These are phyloP conservation scores for Pestalotiopsis sp. DNA, from an alignment of 2,329 filamentous ascomycete species.

Conservation along the genomic window DNA sequence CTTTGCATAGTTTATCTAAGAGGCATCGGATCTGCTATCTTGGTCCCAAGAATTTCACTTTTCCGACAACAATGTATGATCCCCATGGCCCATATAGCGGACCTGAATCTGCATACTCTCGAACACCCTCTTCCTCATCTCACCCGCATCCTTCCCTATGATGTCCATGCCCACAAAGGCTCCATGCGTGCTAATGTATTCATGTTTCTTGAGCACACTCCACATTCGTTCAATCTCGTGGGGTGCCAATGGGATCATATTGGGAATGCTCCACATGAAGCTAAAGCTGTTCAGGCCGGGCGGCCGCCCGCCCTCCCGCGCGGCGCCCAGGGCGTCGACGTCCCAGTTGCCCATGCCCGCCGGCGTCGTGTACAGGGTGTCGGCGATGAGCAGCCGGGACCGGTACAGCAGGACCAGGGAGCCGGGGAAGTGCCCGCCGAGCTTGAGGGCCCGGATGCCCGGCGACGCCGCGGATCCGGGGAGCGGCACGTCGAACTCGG, in stretches of 20 bases:
- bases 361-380: constrained; percentile 74
- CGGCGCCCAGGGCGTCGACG: constrained; percentile 39
- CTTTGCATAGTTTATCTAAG: background rate
- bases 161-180: constrained; percentile 68
- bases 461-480: constrained; percentile 29
- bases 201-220: constrained; percentile 60
- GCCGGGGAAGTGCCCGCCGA: constrained; percentile 80
- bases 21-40: background rate
- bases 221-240: constrained; percentile 69
- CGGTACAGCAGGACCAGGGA: constrained; percentile 68
- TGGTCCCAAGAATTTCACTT: background rate
- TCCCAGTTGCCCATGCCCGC: constrained; percentile 52
- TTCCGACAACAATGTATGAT: constrained; percentile 40
- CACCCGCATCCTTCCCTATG: constrained; percentile 37
- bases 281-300: constrained; percentile 55
- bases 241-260: constrained; percentile 71
- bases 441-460: constrained; percentile 65
- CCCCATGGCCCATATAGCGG: constrained; percentile 46
- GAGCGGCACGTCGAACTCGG: constrained; percentile 38
- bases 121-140: constrained; percentile 66
- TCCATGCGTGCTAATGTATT: constrained; percentile 69
- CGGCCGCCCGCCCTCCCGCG: constrained; percentile 35
- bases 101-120: constrained; percentile 79
- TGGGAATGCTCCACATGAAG: constrained; percentile 79
- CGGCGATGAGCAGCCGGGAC: constrained; percentile 69